These are phyloP conservation scores for Vitis hybrid DNA, from an alignment of 177 flowering plant species.

Conservation along the genomic window DNA sequence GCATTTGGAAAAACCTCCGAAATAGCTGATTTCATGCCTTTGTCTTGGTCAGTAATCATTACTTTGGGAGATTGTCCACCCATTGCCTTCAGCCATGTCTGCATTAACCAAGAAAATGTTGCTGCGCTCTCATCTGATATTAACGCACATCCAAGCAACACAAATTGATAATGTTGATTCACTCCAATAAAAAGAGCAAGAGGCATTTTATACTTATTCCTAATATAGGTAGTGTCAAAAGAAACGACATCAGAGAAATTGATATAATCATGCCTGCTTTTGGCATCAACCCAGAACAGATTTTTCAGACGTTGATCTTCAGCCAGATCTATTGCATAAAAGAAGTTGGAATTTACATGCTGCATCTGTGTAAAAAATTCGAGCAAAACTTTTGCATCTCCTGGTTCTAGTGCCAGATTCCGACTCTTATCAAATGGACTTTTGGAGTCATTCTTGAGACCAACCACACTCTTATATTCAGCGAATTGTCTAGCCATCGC, in stretches of 20 bases:
- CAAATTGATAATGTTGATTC: slow-evolving; percentile 59
- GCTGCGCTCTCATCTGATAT: slow-evolving; percentile 45
- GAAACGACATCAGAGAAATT: slow-evolving; percentile 52
- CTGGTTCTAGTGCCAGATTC: slow-evolving; percentile 39
- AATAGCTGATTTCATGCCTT: slow-evolving; percentile 34
- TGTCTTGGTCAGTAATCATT: slow-evolving; percentile 53
- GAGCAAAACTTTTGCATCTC: slow-evolving; percentile 36
- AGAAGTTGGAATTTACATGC: slow-evolving; percentile 49
- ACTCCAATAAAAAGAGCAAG: slow-evolving; percentile 57
- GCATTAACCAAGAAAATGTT: slow-evolving; percentile 49
- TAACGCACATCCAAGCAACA: slow-evolving; percentile 63
- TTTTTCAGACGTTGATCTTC: slow-evolving; percentile 52
- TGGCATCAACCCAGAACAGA: slow-evolving; percentile 63
- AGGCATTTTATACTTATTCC: slow-evolving; percentile 52
- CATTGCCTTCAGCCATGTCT: slow-evolving; percentile 56
- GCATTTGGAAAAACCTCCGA: slow-evolving; percentile 45
- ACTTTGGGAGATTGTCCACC: slow-evolving; percentile 52
- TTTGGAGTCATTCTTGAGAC: slow-evolving; percentile 36
- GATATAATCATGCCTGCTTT: slow-evolving; percentile 54
- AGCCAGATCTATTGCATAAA: slow-evolving; percentile 52
- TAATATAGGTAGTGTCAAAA: slow-evolving; percentile 46
- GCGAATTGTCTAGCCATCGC: slow-evolving; percentile 66
- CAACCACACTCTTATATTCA: slow-evolving; percentile 46
- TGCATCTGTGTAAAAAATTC: slow-evolving; percentile 45
- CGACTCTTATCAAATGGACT: slow-evolving; percentile 41